Conservation (phyloP, 208 protist species). For the Angomonas ambiguus region DNA sequence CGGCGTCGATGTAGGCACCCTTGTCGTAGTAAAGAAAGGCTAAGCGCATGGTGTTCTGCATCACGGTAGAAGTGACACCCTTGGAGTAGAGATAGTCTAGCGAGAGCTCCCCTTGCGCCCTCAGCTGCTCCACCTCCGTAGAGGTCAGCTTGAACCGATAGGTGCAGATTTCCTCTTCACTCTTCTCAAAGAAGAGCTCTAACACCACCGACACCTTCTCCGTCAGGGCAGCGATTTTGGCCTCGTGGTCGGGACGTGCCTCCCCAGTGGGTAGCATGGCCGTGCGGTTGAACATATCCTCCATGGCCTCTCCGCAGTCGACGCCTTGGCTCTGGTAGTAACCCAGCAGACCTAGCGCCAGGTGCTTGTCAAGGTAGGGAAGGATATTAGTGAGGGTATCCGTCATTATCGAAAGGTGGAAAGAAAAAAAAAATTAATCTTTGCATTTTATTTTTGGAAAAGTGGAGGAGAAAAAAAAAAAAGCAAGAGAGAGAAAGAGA, state of each 20-base stretch:
- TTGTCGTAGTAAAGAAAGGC: conserved; percentile 87
- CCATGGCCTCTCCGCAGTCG: conserved; percentile 69
- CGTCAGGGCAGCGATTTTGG: conserved; percentile 48
- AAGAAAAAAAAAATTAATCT: conserved; percentile 16
- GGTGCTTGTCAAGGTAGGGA: conserved; percentile 86
- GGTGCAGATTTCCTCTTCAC: conserved; percentile 54
- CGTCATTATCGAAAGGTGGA: conserved; percentile 22
- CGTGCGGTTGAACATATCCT: conserved; percentile 59
- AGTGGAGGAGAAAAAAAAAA: conserved; percentile 1
- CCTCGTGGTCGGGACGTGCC: conserved; percentile 70
- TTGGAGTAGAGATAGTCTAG: conserved; percentile 57
- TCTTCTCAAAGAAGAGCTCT: conserved; percentile 69
- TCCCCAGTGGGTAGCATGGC: conserved; percentile 59
- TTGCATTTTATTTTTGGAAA: neutral
- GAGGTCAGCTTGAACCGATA: conserved; percentile 79
- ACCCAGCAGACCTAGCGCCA: conserved; percentile 68
- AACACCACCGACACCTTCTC: conserved; percentile 57
- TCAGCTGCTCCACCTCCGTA: conserved; percentile 67
- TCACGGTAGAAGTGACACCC: conserved; percentile 62
- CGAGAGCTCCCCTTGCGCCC: conserved; percentile 70
- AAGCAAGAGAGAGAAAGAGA: conserved; percentile 16
- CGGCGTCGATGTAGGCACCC: conserved; percentile 71
- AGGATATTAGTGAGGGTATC: conserved; percentile 54
- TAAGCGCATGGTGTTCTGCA: conserved; percentile 69
- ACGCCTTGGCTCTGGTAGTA: conserved; percentile 68